Evolutionary conservation across 257 asterid genomes (phyloP), one percentile per base, ranked within the genome.

Genomic region (Rubia yunnanensis): DNA sequence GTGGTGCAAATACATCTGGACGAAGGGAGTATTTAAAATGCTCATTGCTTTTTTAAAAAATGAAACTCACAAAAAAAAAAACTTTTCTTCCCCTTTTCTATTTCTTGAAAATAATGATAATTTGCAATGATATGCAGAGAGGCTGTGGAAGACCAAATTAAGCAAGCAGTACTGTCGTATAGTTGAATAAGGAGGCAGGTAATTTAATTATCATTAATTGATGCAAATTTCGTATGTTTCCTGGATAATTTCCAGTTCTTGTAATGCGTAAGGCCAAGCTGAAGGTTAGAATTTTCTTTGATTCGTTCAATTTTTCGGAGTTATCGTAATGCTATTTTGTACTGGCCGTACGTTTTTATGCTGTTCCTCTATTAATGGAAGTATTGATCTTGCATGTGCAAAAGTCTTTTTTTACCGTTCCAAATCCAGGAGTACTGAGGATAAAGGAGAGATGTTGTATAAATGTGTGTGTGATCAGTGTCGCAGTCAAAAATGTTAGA

Each of bases 261-360:
- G 32, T 66, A 53, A 27, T 52, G 13, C 10, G 36, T 11, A 50
- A 32, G 24, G 22, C 48, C 35, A 66, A 15, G 17, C 14, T 32
- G 17, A 66, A 66, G 52, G 39, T 66, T 62, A 22, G 9, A 23
- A 20, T 32, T n/a, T 65, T 65, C 30, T 31, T 65, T 50, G 5
- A 22, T 20, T n/a, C 20, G 49, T 30, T 26, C 35, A 30, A 18
- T 10, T 22, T 53, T 53, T 50, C 32, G 3, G 26, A 49, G 54
- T 48, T 18, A n/a, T 32, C 6, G 17, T 41, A 41, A 41, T 5
- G 18, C 10, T 10, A 50, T 20, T 20, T 22, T 50, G 57, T 49
- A 18, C 23, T 48, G 20, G 13, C 23, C 22, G 64, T 20, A 31
- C 28, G 64, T 60, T 8, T 31, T 9, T 5, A 60, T 60, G 53